Evolutionary conservation across 768 basidiomycete genomes (phyloP), one percentile per base, ranked within the genome.

Genomic region (Mycena indigotica): DNA sequence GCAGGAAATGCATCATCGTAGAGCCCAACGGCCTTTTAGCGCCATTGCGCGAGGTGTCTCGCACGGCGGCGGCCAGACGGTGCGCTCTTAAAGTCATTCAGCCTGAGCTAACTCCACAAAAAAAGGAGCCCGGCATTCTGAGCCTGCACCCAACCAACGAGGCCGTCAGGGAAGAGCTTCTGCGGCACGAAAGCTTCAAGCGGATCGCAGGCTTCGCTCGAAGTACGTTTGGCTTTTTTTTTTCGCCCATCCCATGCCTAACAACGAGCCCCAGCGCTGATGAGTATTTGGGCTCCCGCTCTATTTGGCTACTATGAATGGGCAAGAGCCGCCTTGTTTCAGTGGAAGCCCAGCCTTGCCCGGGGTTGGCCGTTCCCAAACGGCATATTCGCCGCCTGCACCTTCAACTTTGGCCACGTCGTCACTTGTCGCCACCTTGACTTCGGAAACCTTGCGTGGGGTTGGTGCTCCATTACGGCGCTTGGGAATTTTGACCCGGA

Each of bases 391-490:
- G 26, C 55, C 16, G 53, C 53, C 1, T 45, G 41, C 28, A 55
- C 53, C 2, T 45, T 55, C 44, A 55, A 55, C 29, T 45, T 45
- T 23, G 21, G 21, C 8, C 21, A n/a, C 8, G 29, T 32, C 19
- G 50, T 35, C 6, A 30, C 28, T 32, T 23, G 25, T 23, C 5
- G 17, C 19, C 53, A 48, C 26, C 23, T 55, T 41, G n/a, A n/a
- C n/a, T n/a, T n/a, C n/a, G n/a, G n/a, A n/a, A n/a, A n/a, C n/a
- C n/a, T n/a, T n/a, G n/a, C 45, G 5, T 48, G 53, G 53, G 53
- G 53, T 23, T 55, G 53, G 53, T 55, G 53, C 21, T 8, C n/a
- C 23, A 55, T 55, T 24, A 55, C 53, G 0, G 53, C 53, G 2
- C 29, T 55, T 23, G 53, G 53, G 1, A 15, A 21, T 4, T 52